Conservation (phyloP, 495 filamentous ascomycete species). For the Hypoxylon fragiforme region DNA sequence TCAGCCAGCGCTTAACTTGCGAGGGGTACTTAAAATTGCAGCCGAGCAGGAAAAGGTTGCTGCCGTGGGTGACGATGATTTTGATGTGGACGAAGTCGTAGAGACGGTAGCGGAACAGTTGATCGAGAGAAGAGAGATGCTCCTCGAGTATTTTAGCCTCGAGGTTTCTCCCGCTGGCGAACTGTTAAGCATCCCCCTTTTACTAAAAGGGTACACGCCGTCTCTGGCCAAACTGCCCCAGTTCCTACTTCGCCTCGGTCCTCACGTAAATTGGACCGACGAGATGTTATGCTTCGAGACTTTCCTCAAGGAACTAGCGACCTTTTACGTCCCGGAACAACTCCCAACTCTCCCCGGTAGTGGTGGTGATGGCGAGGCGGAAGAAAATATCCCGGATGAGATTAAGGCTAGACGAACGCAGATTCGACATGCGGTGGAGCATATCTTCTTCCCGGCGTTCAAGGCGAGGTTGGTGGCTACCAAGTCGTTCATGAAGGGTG, state of each 20-base stretch:
- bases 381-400: slow-evolving; percentile 53
- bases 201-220: slow-evolving; percentile 88
- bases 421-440: slow-evolving; percentile 65
- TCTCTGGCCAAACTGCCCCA: slow-evolving; percentile 81
- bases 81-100: slow-evolving; percentile 69
- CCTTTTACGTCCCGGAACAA: slow-evolving; percentile 88
- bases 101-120: slow-evolving; percentile 62
- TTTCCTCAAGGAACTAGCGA: slow-evolving; percentile 85
- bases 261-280: slow-evolving; percentile 81
- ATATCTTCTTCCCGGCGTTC: slow-evolving; percentile 80
- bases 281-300: slow-evolving; percentile 86
- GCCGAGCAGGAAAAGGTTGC: slow-evolving; percentile 65
- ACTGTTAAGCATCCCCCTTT: slow-evolving; percentile 75
- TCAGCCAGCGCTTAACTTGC: slow-evolving; percentile 70
- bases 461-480: slow-evolving; percentile 84
- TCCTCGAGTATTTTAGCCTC: slow-evolving; percentile 88
- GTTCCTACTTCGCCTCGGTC: slow-evolving; percentile 87
- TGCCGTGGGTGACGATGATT: slow-evolving; percentile 53
- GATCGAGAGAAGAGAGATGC: slow-evolving; percentile 78
- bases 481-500: slow-evolving; percentile 68
- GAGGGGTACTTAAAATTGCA: slow-evolving; percentile 71
- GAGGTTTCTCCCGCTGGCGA: slow-evolving; percentile 79
- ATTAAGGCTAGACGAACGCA: slow-evolving; percentile 60
- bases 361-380: slow-evolving; percentile 39
- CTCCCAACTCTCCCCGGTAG: slow-evolving; percentile 61